Conservation (phyloP, 805 yeast species). For the Saccharomycopsis guyanensis region DNA sequence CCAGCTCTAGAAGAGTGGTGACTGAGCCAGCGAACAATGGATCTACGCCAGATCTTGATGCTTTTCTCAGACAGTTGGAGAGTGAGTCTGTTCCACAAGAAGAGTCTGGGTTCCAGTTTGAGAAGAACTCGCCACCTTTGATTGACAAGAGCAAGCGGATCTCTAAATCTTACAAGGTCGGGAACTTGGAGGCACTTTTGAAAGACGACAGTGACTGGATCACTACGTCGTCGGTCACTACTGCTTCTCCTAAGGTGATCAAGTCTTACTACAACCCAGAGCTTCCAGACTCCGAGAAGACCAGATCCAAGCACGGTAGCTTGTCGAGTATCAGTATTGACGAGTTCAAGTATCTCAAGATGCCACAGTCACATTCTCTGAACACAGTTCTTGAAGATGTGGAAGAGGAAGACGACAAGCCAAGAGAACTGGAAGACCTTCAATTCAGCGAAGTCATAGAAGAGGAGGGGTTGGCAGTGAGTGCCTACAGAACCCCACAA, state of each 20-base stretch:
- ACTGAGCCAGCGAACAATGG: background rate
- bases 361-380: slow-evolving; percentile 10
- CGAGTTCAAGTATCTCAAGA: slow-evolving; percentile 11
- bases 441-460: too few species aligned
- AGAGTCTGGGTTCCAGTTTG: slow-evolving; percentile 7
- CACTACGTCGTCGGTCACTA: slow-evolving; percentile 5
- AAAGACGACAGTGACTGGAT: slow-evolving; percentile 18
- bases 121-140: background rate
- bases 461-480: background rate
- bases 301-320: background rate
- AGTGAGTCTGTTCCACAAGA: slow-evolving; percentile 22
- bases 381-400: slow-evolving; percentile 2
- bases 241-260: slow-evolving; percentile 5
- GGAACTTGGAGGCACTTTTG: slow-evolving; percentile 10
- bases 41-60: slow-evolving; percentile 10
- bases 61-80: slow-evolving; percentile 28
- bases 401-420: slow-evolving; percentile 6
- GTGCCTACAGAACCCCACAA: slow-evolving; percentile 14
- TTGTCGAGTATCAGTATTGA: slow-evolving; percentile 5
- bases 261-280: slow-evolving; percentile 4
- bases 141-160: slow-evolving; percentile 3
- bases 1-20: background rate
- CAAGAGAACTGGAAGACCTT: too few species aligned
- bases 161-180: slow-evolving; percentile 14
- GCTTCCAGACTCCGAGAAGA: background rate